Percentiles rank a stretch among this genome's conserved stretches.
Evolutionary conservation across 2,329 filamentous ascomycete genomes (phyloP).

Genomic region (Blumeria graminis): DNA sequence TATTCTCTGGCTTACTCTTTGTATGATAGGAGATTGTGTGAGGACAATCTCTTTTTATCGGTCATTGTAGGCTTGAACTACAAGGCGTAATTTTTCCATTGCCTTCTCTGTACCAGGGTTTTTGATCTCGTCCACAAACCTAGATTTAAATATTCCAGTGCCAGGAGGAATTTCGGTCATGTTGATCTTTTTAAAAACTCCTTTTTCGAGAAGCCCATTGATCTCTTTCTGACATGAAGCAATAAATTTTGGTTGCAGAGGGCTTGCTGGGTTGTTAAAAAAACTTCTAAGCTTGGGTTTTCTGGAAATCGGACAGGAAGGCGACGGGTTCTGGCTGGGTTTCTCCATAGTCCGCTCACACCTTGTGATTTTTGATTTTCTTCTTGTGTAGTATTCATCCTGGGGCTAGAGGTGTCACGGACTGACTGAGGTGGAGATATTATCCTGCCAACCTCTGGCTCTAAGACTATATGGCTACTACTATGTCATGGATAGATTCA

Average conservation of each 20-base stretch:
- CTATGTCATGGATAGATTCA: too few relatives aligned
- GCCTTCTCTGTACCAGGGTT: not conserved
- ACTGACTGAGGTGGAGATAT: too few relatives aligned
- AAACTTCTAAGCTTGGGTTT: not conserved
- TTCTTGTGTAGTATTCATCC: too few relatives aligned
- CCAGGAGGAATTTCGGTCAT: not conserved
- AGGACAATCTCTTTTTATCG: not conserved
- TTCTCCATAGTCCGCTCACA: too few relatives aligned
- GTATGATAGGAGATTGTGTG: constrained; percentile 1
- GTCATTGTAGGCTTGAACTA: not conserved
- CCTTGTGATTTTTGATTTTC: too few relatives aligned
- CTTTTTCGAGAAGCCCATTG: not conserved
- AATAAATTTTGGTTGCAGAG: not conserved
- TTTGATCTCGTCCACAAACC: not conserved
- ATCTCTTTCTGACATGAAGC: not conserved
- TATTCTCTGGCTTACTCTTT: not conserved
- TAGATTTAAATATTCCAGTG: not conserved
- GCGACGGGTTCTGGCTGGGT: not conserved
- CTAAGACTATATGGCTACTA: too few relatives aligned
- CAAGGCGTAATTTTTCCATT: not conserved
- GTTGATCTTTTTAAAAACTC: not conserved
- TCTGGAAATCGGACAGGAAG: not conserved
- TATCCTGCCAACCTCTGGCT: too few relatives aligned
- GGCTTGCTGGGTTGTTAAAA: not conserved
- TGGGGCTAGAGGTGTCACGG: too few relatives aligned